phyloP scores from a whole-genome alignment of 1,284 basidiomycete genomes.

The Cryptococcus sp. region DNA sequence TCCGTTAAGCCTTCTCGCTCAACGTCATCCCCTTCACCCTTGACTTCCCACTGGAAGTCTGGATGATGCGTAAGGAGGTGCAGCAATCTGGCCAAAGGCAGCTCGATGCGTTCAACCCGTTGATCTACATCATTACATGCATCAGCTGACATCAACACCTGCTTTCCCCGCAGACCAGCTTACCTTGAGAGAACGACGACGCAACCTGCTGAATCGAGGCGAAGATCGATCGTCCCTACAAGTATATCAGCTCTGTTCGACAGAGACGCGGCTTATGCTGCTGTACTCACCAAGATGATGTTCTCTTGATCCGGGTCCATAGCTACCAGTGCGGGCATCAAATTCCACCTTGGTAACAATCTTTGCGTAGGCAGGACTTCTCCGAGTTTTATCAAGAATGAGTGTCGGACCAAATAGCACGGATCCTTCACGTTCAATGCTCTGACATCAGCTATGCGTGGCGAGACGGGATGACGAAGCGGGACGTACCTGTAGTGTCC shows the following conservation, averaged over 20 bases:
- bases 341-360: slow-evolving; percentile 72
- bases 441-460: slow-evolving; percentile 10
- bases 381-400: slow-evolving; percentile 75
- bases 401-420: slow-evolving; percentile 79
- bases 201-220: neutral
- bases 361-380: slow-evolving; percentile 63
- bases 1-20: slow-evolving; percentile 39
- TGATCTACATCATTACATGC: slow-evolving; percentile 53
- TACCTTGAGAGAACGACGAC: neutral
- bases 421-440: slow-evolving; percentile 64
- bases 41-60: slow-evolving; percentile 64
- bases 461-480: no score
- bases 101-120: slow-evolving; percentile 70
- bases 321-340: slow-evolving; percentile 82
- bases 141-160: neutral
- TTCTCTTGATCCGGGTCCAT: slow-evolving; percentile 89
- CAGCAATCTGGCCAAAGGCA: slow-evolving; percentile 79
- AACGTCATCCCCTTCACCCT: slow-evolving; percentile 9
- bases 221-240: neutral
- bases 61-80: slow-evolving; percentile 92
- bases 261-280: neutral
- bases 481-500: slow-evolving; percentile 69
- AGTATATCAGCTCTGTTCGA: no score
- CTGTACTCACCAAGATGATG: slow-evolving; percentile 29
- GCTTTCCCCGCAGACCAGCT: neutral